These are phyloP conservation scores for Withania somnifera DNA, from an alignment of 305 asterid species.

Conservation along the genomic window DNA sequence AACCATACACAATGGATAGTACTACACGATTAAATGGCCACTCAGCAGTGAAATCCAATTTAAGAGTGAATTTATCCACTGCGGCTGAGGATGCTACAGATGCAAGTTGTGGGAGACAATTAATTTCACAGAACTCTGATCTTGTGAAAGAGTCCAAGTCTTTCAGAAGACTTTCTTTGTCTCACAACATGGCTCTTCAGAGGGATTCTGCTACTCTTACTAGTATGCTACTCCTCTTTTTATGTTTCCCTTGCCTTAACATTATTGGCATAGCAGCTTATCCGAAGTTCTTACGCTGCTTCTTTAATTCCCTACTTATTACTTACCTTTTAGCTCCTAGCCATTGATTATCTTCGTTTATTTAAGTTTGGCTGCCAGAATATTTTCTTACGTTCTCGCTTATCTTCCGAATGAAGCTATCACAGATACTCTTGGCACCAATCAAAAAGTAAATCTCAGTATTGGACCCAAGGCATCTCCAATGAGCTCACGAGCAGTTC, in stretches of 20 bases:
- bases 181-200: slow-evolving; percentile 54
- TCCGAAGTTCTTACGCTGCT: neutral
- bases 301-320: neutral
- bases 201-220: slow-evolving; percentile 64
- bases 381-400: neutral
- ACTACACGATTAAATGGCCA: slow-evolving; percentile 48
- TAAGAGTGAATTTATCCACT: slow-evolving; percentile 46
- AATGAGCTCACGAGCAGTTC: slow-evolving; percentile 31
- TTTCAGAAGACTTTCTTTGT: slow-evolving; percentile 51
- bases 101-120: slow-evolving; percentile 62
- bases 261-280: neutral
- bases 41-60: slow-evolving; percentile 47
- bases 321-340: neutral
- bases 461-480: slow-evolving; percentile 43
- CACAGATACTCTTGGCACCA: slow-evolving; percentile 54
- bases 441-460: slow-evolving; percentile 52
- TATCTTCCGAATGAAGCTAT: slow-evolving; percentile 44
- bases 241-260: neutral
- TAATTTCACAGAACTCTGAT: slow-evolving; percentile 65
- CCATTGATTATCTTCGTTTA: neutral
- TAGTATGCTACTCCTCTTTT: slow-evolving; percentile 36
- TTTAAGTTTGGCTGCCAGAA: neutral
- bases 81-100: slow-evolving; percentile 48
- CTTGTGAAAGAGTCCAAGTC: slow-evolving; percentile 69
- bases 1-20: slow-evolving; percentile 69